Evolutionary conservation across 2,329 filamentous ascomycete species (phyloP).

Genomic region (Colletotrichum simmondsii): DNA sequence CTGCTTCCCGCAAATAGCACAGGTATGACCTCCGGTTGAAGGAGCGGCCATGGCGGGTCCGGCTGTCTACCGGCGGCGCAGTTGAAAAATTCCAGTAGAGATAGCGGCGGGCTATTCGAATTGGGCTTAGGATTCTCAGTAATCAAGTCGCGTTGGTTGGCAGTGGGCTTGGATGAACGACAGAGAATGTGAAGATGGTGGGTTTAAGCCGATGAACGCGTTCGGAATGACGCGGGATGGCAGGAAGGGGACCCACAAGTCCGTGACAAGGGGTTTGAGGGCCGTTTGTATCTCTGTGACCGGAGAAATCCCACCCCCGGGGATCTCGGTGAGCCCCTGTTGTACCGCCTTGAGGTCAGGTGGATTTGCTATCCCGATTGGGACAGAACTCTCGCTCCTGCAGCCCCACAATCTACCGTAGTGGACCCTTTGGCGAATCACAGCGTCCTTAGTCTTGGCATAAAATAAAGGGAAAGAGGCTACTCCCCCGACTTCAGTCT

Average conservation of each 20-base stretch:
- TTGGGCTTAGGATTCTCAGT: not conserved
- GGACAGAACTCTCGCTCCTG: not conserved
- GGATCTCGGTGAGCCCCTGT: not conserved
- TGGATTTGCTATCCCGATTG: not conserved
- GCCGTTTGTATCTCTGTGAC: not conserved
- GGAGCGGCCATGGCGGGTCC: constrained; percentile 9
- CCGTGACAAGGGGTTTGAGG: not conserved
- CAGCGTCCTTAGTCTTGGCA: not conserved
- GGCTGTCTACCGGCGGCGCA: not conserved
- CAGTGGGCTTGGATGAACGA: constrained; percentile 8
- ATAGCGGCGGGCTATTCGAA: not conserved
- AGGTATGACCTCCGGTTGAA: constrained; percentile 18
- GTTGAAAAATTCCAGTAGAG: not conserved
- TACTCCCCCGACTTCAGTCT: not conserved
- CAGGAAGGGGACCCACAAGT: not conserved
- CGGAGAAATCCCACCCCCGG: constrained; percentile 26
- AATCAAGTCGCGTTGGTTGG: not conserved
- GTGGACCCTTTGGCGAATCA: not conserved
- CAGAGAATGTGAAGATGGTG: constrained; percentile 21
- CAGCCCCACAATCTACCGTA: no score
- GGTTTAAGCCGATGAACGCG: constrained; percentile 32
- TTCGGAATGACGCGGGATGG: not conserved
- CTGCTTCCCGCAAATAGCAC: constrained; percentile 39
- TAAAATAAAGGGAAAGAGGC: not conserved
- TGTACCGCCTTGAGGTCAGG: not conserved